Base-by-base conservation (phyloP, 2,329 filamentous ascomycete species). In the Botrytis cinerea region DNA sequence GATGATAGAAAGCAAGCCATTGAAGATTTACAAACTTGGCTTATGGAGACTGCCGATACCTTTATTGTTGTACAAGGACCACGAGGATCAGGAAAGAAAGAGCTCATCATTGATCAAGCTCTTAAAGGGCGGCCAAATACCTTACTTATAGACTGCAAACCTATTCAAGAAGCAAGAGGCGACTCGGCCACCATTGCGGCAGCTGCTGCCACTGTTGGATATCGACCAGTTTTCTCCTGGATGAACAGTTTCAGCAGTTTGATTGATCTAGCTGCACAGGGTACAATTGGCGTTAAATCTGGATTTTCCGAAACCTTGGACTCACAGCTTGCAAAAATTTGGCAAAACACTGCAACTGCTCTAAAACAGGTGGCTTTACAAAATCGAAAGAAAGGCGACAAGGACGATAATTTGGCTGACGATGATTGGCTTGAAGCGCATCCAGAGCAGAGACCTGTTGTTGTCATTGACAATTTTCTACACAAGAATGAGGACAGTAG, bases 61-160 rank as follows among this genome's bases (percentile, higher is more conserved):
- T 98, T 98, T 81, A 94, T 97, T 76, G 93, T 98, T 14, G 89
- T 99, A 0, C 95, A 97, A 80, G 96, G 96, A 0, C 95, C 96
- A 7, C 90, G 94, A 70, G 96, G 95, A 10, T 97, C 94, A 0
- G 96, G 95, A 1, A 98, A 98, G 83, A 91, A 89, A 75, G 95
- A 98, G 78, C 87, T 98, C 20, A 91, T 98, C 2, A 81, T 97
- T 74, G 92, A 97, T 60, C 93, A 97, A 82, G 92, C 93, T 0
- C 85, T 98, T 25, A 89, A 92, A 76, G 89, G 89, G 12, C 89
- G 92, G 62, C 90, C 89, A 76, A 90, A 97, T 76, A 93, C 95
- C 64, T 85, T 98, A 4, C 85, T 97, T 5, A 89, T 98, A 62
- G 96, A 99, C 83, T 98, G 95, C 85, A 97, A 97, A 81, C 92